Evolutionary conservation across 2,329 filamentous ascomycete genomes (phyloP).

Genomic region (Davidsoniella australis): DNA sequence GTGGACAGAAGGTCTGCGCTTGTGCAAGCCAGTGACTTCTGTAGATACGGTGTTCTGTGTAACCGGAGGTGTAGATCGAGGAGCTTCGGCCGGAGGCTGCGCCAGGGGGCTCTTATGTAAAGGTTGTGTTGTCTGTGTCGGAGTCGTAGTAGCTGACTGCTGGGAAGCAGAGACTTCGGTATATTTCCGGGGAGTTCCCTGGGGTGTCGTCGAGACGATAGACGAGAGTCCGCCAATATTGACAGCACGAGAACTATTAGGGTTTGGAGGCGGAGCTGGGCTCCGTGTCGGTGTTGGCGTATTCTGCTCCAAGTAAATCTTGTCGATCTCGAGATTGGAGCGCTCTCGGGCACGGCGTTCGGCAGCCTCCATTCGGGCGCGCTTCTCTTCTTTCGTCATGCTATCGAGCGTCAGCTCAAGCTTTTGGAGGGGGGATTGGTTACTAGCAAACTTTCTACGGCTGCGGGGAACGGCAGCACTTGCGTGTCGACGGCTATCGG

Average conservation of each 20-base stretch:
- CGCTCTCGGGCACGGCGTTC: conserved; percentile 56
- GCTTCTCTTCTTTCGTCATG: conserved; percentile 91
- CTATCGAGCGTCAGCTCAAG: conserved; percentile 79
- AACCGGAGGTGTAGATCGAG: background rate
- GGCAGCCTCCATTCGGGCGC: conserved; percentile 67
- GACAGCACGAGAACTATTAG: conserved; percentile 1
- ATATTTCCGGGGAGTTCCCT: conserved; percentile 2
- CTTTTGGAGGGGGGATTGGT: conserved; percentile 82
- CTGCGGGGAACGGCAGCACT: conserved; percentile 10
- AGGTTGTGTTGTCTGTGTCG: conserved; percentile 1
- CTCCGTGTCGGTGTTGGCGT: conserved; percentile 10
- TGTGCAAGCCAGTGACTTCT: conserved; percentile 5
- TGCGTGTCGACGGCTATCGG: conserved; percentile 3
- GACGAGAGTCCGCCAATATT: conserved; percentile 7
- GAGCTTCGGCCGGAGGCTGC: conserved; percentile 1
- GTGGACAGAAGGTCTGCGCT: conserved; percentile 7
- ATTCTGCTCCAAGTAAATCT: conserved; percentile 8
- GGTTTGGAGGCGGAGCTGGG: background rate
- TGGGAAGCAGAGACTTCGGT: background rate
- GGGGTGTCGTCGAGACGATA: conserved; percentile 3
- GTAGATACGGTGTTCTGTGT: background rate
- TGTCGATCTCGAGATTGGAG: conserved; percentile 24
- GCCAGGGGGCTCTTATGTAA: conserved; percentile 3
- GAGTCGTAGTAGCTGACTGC: background rate
- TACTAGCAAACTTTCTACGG: conserved; percentile 43